Base-by-base conservation (phyloP, 2,329 filamentous ascomycete genomes). In the Penicillium sp. region DNA sequence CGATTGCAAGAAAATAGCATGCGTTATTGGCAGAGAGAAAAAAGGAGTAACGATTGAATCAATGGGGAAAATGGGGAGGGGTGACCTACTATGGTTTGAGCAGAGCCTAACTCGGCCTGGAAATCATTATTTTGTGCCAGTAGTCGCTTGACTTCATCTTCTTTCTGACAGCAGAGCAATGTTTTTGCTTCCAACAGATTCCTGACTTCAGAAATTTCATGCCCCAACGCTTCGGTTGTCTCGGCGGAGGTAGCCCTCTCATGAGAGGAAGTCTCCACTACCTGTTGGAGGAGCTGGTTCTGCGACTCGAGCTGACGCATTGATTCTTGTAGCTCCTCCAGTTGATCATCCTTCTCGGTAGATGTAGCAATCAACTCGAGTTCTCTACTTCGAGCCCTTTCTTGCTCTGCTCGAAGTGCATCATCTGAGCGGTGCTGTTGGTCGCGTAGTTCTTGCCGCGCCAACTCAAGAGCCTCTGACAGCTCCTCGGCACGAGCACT, bases 311-410 rank as follows among this genome's bases (percentile, higher is more conserved):
- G 61, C 17, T 58, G 51, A 45, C 67, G 66, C 4, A 80, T 59
- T 28, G 77, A 67, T 49, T 79, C 73, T 28, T 81, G 75, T 13
- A 80, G 66, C 44, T 79, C 76, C 28, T 82, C 80, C 4, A 82
- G 58, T 6, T 75, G 72, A 58, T 84, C 81, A 35, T 83, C 78
- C 59, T 79, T 82, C 22, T 77, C 78, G 1, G 80, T 80, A 4
- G 80, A 60, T 8, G 71, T 76, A 42, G 81, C 77, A 24, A 79
- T 74, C 26, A 80, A 71, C 35, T 79, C 76, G 3, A 84, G 64
- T 49, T 86, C 80, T 60, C 72, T 72, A 9, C 72, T 72, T 35
- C 75, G 73, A 12, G 72, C 66, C 5, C 62, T 71, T 53, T 78
- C 74, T 45, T 66, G 67, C 47, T 73, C 73, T 2, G 37, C 38